These are phyloP conservation scores for Penicillium olsonii DNA, from an alignment of 2,329 filamentous ascomycete genomes.

Conservation along the genomic window DNA sequence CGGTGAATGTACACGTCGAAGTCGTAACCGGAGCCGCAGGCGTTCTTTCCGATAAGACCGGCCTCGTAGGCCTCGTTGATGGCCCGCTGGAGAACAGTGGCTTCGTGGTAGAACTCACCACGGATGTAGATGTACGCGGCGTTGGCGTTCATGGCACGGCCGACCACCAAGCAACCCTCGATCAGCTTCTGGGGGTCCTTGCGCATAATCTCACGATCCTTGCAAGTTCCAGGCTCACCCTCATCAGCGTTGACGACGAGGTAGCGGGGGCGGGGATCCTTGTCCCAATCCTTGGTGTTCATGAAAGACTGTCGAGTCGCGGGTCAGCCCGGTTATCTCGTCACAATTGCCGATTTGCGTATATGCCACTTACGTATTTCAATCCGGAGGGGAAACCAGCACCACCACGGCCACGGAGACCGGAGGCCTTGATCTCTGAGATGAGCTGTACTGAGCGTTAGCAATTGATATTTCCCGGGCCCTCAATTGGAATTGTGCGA, in stretches of 20 bases:
- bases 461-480: conserved; percentile 13
- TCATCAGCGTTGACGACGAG: conserved; percentile 98
- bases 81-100: conserved; percentile 85
- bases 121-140: conserved; percentile 99
- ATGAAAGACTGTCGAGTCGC: conserved; percentile 77
- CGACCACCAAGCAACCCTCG: conserved; percentile 93
- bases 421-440: conserved; percentile 93
- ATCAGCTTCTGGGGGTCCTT: conserved; percentile 99
- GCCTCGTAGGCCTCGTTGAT: conserved; percentile 98
- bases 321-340: conserved; percentile 12
- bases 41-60: conserved; percentile 96
- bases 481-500: conserved; percentile 9
- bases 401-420: conserved; percentile 91
- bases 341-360: conserved; percentile 9
- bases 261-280: conserved; percentile 93
- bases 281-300: conserved; percentile 99
- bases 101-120: conserved; percentile 96
- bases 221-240: conserved; percentile 98
- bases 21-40: conserved; percentile 93
- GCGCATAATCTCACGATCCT: conserved; percentile 99
- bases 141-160: conserved; percentile 97
- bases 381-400: conserved; percentile 96
- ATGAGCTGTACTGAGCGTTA: conserved; percentile 67
- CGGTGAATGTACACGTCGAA: conserved; percentile 97
- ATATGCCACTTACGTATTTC: conserved; percentile 82